A percentile compares a stretch with the other conserved stretches of the same genome.
phyloP scores from a whole-genome alignment of 768 basidiomycete genomes.

The Mycena chlorophos region DNA sequence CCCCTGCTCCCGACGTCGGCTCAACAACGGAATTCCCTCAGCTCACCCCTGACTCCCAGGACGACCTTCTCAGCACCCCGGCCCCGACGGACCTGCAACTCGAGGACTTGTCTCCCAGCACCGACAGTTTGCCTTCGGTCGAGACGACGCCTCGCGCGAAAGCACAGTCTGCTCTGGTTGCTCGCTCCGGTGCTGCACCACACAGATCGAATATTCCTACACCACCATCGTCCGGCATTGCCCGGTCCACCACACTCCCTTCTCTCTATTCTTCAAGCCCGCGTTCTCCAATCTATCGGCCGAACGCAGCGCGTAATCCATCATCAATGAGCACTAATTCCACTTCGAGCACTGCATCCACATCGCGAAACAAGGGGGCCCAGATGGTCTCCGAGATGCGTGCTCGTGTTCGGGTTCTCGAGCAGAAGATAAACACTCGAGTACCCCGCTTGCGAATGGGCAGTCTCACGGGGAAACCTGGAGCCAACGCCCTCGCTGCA shows the following conservation, averaged over 20 bases:
- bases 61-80: constrained; percentile 58
- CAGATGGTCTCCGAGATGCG: constrained; percentile 95
- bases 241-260: constrained; percentile 60
- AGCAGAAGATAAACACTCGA: constrained; percentile 85
- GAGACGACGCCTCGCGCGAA: constrained; percentile 42
- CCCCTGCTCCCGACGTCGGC: constrained; percentile 22
- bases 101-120: constrained; percentile 51
- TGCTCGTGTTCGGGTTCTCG: constrained; percentile 75
- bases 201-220: constrained; percentile 44
- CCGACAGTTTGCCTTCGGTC: constrained; percentile 39
- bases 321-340: constrained; percentile 43
- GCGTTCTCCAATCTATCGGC: constrained; percentile 45
- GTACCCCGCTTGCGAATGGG: constrained; percentile 84
- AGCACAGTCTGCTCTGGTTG: constrained; percentile 48
- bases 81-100: constrained; percentile 62
- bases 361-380: constrained; percentile 79
- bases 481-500: constrained; percentile 37
- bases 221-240: constrained; percentile 46
- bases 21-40: constrained; percentile 33
- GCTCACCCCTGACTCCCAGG: constrained; percentile 42
- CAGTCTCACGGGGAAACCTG: constrained; percentile 62
- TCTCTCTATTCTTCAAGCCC: constrained; percentile 51
- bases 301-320: constrained; percentile 37
- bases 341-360: constrained; percentile 52
- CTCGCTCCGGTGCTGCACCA: constrained; percentile 51